phyloP scores from a whole-genome alignment of 139 green algal genomes.

The Coelastrella sp. region DNA sequence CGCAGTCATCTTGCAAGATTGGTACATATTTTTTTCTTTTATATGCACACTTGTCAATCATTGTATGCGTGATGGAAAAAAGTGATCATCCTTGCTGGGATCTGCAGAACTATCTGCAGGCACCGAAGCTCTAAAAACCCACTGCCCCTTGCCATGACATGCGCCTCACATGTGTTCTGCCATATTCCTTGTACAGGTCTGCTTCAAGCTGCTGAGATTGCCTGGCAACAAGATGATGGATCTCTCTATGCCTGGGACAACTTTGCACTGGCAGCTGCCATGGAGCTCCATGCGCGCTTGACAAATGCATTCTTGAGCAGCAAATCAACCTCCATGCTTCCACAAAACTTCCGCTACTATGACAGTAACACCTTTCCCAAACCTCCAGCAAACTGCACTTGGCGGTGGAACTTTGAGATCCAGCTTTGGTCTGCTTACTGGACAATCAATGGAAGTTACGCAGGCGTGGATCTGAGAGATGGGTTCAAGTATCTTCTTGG shows the following conservation, averaged over 20 bases:
- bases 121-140: background rate
- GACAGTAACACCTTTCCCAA: background rate
- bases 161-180: background rate
- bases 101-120: background rate
- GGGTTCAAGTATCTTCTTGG: constrained; percentile 43
- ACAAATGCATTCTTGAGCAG: background rate
- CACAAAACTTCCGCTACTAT: constrained; percentile 19
- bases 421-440: constrained; percentile 22
- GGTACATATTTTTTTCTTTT: too few species aligned
- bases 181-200: background rate
- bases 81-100: too few species aligned
- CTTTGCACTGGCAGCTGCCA: constrained; percentile 9
- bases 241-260: background rate
- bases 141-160: background rate
- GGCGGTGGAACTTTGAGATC: constrained; percentile 9
- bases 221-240: constrained; percentile 36
- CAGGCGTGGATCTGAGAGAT: background rate
- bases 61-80: too few species aligned
- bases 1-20: too few species aligned
- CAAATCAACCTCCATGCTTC: background rate
- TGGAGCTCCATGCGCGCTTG: constrained; percentile 41
- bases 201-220: constrained; percentile 44
- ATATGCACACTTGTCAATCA: too few species aligned
- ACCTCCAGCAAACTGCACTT: constrained; percentile 4
- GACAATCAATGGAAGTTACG: background rate